Evolutionary conservation across 495 filamentous ascomycete genomes (phyloP), one percentile per base, ranked within the genome.

Genomic region (Talaromyces proteolyticus): DNA sequence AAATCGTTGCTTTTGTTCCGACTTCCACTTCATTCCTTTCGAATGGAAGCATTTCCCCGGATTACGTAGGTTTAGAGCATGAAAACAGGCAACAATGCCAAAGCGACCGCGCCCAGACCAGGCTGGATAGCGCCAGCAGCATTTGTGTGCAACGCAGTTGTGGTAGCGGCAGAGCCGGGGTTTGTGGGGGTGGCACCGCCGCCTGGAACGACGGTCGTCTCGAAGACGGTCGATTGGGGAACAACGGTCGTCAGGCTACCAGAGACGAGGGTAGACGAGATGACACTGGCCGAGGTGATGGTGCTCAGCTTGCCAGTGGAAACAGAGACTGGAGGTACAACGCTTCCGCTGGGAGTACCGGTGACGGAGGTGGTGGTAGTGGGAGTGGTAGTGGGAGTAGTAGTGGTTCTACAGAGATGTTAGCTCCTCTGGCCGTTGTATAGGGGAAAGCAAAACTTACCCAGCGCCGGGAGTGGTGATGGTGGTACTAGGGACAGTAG

Each of bases 131-230:
- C 29, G 14, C 8, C 29, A 14, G 29, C 29, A 34, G 29, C 29
- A 34, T 14, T 14, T 8, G 29, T 34, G 29, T 34, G 26, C 36
- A 54, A 37, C n/a, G 47, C 38, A 23, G 47, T 34, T n/a, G 47
- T 39, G 1, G 47, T 39, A 41, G 36, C 25, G 12, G 47, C 8
- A 24, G 25, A 11, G 37, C 19, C 36, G n/a, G 47, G 20, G 14
- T 29, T 19, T 14, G 39, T 42, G 18, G 44, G 16, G 19, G 47
- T 25, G 36, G 47, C 16, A 22, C 6, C 10, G 4, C 19, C 19
- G 18, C 12, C 36, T 4, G 47, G 47, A 10, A 49, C 47, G 11
- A 49, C 47, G n/a, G 47, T 49, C 34, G 47, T 49, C 22, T 49
- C 18, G 47, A 40, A 11, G 16, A 49, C 24, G n/a, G 47, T 49